These are phyloP conservation scores for Russula dissimulans DNA, from an alignment of 768 basidiomycete species.

Conservation along the genomic window DNA sequence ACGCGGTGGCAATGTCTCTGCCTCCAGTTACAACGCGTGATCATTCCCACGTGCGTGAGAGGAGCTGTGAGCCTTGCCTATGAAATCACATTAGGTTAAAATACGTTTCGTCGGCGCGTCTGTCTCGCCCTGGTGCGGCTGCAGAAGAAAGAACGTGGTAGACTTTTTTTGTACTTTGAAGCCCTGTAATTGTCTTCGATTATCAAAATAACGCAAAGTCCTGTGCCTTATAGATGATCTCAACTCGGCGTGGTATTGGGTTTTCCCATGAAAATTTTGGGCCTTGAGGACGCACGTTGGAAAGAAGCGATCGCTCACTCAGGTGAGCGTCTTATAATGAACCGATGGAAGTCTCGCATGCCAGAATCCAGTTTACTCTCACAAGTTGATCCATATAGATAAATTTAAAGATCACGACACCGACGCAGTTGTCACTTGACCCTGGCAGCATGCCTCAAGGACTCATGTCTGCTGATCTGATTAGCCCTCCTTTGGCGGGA, in stretches of 20 bases:
- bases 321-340: background rate
- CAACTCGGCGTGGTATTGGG: background rate
- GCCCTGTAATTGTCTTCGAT: background rate
- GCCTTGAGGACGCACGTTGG: too few species aligned
- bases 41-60: background rate
- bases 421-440: too few species aligned
- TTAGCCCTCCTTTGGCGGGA: background rate
- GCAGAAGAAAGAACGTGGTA: constrained; percentile 5
- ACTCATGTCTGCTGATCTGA: too few species aligned
- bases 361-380: background rate
- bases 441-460: too few species aligned
- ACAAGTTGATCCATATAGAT: background rate
- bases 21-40: constrained; percentile 72
- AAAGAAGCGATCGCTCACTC: background rate
- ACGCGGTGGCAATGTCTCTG: constrained; percentile 90
- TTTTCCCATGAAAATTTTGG: background rate
- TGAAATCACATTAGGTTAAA: background rate
- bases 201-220: background rate
- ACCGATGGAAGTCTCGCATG: background rate
- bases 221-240: background rate
- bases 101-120: background rate
- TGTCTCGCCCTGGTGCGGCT: background rate
- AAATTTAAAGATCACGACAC: background rate
- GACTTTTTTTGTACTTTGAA: constrained; percentile 1
- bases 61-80: background rate